phyloP scores from a whole-genome alignment of 2,329 filamentous ascomycete species.

The Penicillium decumbens region DNA sequence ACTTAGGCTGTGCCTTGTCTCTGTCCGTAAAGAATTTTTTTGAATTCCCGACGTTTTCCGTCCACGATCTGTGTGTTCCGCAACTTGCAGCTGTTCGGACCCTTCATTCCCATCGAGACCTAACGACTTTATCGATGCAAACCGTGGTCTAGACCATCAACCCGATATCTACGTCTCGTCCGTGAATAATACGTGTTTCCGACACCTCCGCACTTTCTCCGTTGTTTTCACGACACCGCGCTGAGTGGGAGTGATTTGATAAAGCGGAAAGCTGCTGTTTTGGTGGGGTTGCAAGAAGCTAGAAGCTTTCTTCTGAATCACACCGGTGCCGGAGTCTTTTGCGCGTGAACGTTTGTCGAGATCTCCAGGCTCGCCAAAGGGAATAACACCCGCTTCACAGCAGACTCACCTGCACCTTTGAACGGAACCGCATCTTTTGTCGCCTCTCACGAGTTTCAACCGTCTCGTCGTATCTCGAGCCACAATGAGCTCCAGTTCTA shows the following conservation, averaged over 20 bases:
- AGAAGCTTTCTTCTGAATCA: conserved; percentile 24
- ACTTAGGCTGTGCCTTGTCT: conserved; percentile 18
- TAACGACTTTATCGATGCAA: conserved; percentile 23
- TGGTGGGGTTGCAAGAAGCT: conserved; percentile 30
- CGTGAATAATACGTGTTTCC: conserved; percentile 4
- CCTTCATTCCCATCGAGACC: conserved; percentile 2
- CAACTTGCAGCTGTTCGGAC: conserved; percentile 10
- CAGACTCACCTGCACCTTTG: conserved; percentile 21
- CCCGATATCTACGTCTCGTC: conserved; percentile 1
- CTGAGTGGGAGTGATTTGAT: conserved; percentile 21
- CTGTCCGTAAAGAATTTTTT: conserved; percentile 7
- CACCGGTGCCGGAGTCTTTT: conserved; percentile 25
- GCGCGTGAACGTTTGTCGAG: conserved; percentile 20
- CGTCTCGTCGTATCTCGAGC: conserved; percentile 2
- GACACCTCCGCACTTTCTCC: background rate
- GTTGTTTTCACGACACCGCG: background rate
- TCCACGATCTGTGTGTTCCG: conserved; percentile 12
- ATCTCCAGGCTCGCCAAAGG: conserved; percentile 22
- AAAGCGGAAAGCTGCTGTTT: conserved; percentile 23
- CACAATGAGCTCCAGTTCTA: conserved; percentile 44
- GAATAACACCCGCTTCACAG: conserved; percentile 23
- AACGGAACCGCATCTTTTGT: conserved; percentile 13
- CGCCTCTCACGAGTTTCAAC: conserved; percentile 8
- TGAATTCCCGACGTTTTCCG: background rate
- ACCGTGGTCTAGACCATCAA: conserved; percentile 22